phyloP scores from a whole-genome alignment of 257 asterid genomes.

The Nicotiana tomentosiformis region DNA sequence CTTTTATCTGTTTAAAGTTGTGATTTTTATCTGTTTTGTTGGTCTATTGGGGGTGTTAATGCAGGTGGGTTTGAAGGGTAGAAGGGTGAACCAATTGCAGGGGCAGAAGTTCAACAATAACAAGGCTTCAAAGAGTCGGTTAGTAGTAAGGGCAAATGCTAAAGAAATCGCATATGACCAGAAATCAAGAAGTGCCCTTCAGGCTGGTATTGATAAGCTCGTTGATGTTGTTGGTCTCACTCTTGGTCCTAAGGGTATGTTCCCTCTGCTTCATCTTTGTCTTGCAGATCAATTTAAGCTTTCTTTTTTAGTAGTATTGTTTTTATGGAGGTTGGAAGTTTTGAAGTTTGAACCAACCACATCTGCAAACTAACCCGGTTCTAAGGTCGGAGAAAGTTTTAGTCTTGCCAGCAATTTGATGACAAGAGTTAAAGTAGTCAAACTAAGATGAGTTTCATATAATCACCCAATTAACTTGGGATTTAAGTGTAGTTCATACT shows the following conservation, averaged over 20 bases:
- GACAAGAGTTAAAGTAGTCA: background rate
- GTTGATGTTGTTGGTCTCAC: slow-evolving; percentile 92
- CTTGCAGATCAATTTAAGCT: background rate
- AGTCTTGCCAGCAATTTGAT: background rate
- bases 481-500: background rate
- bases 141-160: slow-evolving; percentile 75
- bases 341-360: background rate
- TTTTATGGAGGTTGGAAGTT: background rate
- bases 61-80: slow-evolving; percentile 52
- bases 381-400: background rate
- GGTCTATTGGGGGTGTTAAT: slow-evolving; percentile 7
- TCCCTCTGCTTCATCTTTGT: background rate
- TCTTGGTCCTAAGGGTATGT: slow-evolving; percentile 89
- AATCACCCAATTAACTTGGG: background rate
- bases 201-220: slow-evolving; percentile 89
- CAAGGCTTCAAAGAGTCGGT: slow-evolving; percentile 46
- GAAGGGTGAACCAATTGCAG: slow-evolving; percentile 55
- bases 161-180: slow-evolving; percentile 91
- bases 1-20: background rate
- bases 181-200: slow-evolving; percentile 85
- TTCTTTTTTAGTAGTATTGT: background rate
- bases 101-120: slow-evolving; percentile 46
- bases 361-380: background rate
- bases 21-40: background rate
- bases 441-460: background rate